A percentile compares a stretch with the other conserved stretches of the same genome.
Conservation (phyloP, 2,329 filamentous ascomycete species). For the Tolypocladium sp. region DNA sequence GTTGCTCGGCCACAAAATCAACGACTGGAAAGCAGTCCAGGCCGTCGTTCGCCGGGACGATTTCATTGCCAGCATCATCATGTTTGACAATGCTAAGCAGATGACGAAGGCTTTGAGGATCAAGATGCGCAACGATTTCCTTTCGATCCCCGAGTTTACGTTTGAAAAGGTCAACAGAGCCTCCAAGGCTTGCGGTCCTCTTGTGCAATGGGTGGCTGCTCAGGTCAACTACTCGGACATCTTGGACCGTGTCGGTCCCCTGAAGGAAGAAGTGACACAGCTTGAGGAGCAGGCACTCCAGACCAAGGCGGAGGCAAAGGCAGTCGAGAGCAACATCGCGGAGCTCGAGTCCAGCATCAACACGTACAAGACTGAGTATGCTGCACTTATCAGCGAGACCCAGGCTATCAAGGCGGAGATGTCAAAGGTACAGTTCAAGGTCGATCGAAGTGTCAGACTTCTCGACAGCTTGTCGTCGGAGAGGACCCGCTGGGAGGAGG, state of each 20-base stretch:
- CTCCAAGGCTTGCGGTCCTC: conserved; percentile 90
- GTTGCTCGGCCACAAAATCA: conserved; percentile 79
- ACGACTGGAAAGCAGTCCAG: conserved; percentile 87
- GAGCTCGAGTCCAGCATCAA: conserved; percentile 84
- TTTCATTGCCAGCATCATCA: conserved; percentile 96
- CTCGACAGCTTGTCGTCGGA: conserved; percentile 94
- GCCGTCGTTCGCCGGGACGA: conserved; percentile 84
- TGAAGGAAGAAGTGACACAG: conserved; percentile 79
- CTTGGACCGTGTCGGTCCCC: conserved; percentile 81
- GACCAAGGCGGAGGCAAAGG: conserved; percentile 88
- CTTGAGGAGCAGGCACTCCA: conserved; percentile 83
- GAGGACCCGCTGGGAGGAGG: conserved; percentile 87
- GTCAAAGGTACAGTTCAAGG: conserved; percentile 94
- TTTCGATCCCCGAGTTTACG: conserved; percentile 91
- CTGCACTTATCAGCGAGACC: conserved; percentile 89
- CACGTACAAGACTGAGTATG: conserved; percentile 93
- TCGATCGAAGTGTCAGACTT: conserved; percentile 87
- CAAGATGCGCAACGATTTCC: conserved; percentile 88
- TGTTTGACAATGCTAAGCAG: conserved; percentile 89
- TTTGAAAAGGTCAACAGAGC: conserved; percentile 94
- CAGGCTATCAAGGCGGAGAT: conserved; percentile 97
- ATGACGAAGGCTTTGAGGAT: conserved; percentile 78
- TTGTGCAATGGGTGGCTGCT: conserved; percentile 94
- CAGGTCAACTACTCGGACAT: conserved; percentile 99
- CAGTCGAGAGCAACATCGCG: conserved; percentile 79